Conservation (phyloP, 495 filamentous ascomycete species). For the Penicillium simplicissimum region DNA sequence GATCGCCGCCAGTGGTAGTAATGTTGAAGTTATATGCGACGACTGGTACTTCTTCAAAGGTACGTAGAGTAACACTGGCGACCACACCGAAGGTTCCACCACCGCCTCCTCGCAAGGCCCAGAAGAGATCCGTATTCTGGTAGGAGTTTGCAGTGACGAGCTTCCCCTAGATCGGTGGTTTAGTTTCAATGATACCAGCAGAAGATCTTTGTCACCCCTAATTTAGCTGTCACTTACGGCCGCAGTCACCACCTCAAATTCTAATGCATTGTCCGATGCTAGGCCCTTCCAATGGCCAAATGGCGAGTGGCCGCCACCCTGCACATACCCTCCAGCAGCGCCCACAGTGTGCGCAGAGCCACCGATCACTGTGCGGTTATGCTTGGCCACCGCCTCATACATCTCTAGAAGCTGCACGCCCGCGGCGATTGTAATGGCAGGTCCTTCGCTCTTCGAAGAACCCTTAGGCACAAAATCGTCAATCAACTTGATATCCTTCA, state of each 20-base stretch:
- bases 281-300: conserved; percentile 38
- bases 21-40: conserved; percentile 37
- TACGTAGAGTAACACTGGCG: conserved; percentile 45
- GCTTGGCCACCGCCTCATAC: conserved; percentile 36
- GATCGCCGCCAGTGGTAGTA: conserved; percentile 16
- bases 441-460: conserved; percentile 29
- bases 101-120: conserved; percentile 48
- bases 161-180: conserved; percentile 32
- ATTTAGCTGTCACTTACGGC: conserved; percentile 27
- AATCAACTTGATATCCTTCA: conserved; percentile 42
- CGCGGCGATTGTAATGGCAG: conserved; percentile 49
- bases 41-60: conserved; percentile 38
- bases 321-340: conserved; percentile 51
- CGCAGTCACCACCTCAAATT: conserved; percentile 39
- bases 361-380: conserved; percentile 16
- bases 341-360: conserved; percentile 27
- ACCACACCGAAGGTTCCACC: conserved; percentile 54
- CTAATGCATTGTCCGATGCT: conserved; percentile 37
- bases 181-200: background rate
- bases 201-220: background rate
- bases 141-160: conserved; percentile 41
- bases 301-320: conserved; percentile 58
- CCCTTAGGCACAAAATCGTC: conserved; percentile 30
- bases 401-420: conserved; percentile 51
- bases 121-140: conserved; percentile 57